phyloP scores from a whole-genome alignment of 192 early-diverging fungal genomes.

The Coemansia umbellata region DNA sequence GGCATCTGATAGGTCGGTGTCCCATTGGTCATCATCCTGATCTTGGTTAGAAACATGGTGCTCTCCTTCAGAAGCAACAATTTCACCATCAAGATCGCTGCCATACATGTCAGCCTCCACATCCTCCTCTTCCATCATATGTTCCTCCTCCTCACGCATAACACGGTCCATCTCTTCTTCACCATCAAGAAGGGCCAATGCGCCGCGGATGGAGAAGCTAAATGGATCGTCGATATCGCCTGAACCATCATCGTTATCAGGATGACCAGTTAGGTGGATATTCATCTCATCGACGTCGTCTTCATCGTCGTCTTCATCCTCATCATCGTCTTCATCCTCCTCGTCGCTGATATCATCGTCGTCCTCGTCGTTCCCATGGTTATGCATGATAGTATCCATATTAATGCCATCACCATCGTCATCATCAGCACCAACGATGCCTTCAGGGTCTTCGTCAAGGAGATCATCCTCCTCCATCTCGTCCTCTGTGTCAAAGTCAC shows the following conservation, averaged over 20 bases:
- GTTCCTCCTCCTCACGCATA: slow-evolving; percentile 37
- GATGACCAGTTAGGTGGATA: neutral
- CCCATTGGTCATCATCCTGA: slow-evolving; percentile 30
- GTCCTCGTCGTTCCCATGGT: slow-evolving; percentile 53
- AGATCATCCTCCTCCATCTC: slow-evolving; percentile 58
- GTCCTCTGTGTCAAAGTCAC: slow-evolving; percentile 73
- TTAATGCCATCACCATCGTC: slow-evolving; percentile 62
- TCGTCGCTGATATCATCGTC: slow-evolving; percentile 54
- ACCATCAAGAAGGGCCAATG: slow-evolving; percentile 29
- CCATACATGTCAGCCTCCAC: slow-evolving; percentile 57
- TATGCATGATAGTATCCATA: slow-evolving; percentile 43
- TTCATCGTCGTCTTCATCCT: slow-evolving; percentile 34
- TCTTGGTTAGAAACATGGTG: slow-evolving; percentile 1
- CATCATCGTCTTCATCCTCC: slow-evolving; percentile 46
- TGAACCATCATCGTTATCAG: slow-evolving; percentile 46
- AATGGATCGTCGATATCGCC: slow-evolving; percentile 8
- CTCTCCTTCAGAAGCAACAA: slow-evolving; percentile 51
- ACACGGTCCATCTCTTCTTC: slow-evolving; percentile 5
- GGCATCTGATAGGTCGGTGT: slow-evolving; percentile 26
- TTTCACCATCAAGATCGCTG: slow-evolving; percentile 55
- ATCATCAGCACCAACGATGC: slow-evolving; percentile 65
- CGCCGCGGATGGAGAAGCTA: slow-evolving; percentile 26
- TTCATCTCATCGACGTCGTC: slow-evolving; percentile 12
- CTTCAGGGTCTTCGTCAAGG: slow-evolving; percentile 48
- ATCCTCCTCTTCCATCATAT: slow-evolving; percentile 55